These are phyloP conservation scores for Cystobasidium tubakii DNA, from an alignment of 768 basidiomycete genomes.

Conservation along the genomic window DNA sequence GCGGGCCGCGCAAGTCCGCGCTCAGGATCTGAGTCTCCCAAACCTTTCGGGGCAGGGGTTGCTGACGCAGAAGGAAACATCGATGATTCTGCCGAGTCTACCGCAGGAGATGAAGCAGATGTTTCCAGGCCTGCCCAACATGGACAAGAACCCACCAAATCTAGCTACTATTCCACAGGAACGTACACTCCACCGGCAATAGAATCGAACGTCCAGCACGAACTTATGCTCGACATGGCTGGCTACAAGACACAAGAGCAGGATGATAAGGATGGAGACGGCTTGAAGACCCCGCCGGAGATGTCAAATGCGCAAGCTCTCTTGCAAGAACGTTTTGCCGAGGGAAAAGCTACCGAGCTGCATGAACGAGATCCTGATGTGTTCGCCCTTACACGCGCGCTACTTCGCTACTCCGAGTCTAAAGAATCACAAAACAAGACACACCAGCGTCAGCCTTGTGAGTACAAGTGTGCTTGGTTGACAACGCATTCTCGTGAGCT, in stretches of 20 bases:
- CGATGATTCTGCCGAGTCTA: not conserved
- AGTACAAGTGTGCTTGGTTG: not conserved
- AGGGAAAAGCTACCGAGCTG: not conserved
- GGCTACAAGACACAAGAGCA: conserved; percentile 64
- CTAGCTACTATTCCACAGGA: conserved; percentile 9
- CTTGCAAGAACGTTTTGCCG: not conserved
- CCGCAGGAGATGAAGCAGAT: not conserved
- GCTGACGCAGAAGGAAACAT: not conserved
- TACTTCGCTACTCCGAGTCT: conserved; percentile 18
- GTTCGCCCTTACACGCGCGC: conserved; percentile 27
- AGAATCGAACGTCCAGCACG: conserved; percentile 47
- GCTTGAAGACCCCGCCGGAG: conserved; percentile 27
- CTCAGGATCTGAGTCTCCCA: not conserved
- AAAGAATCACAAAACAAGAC: not conserved
- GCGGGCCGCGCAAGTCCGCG: not conserved
- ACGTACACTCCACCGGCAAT: conserved; percentile 46
- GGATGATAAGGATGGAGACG: conserved; percentile 34
- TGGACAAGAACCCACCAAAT: not conserved
- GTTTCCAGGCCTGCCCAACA: not conserved
- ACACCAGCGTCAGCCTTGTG: conserved; percentile 3
- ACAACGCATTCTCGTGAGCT: not conserved
- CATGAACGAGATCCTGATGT: conserved; percentile 19
- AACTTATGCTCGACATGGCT: conserved; percentile 69
- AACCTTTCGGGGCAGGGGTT: conserved; percentile 3
- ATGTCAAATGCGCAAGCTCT: not conserved